Base-by-base conservation (phyloP, 2,329 filamentous ascomycete species). In the Sporothrix humicola region DNA sequence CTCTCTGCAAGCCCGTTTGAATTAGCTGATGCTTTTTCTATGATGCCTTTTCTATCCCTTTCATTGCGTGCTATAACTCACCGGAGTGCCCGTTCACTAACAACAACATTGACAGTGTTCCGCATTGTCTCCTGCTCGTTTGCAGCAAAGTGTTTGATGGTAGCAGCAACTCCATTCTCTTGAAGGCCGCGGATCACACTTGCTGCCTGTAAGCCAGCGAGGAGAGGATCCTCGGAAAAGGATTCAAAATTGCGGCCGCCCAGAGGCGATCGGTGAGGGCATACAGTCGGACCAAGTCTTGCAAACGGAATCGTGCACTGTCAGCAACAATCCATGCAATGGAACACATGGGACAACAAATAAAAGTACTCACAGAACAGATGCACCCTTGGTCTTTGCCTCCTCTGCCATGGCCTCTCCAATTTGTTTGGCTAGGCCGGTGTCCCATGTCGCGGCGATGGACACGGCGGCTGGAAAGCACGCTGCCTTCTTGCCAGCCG, bases 21-120 rank as follows among this genome's bases (percentile, higher is more conserved):
- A 15, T 59, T 59, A 59, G 56, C 56, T 31, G 20, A 56, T 56
- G 54, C 20, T 23, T 23, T 56, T 56, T 56, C 50, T 15, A 54
- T 23, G n/a, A n/a, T n/a, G n/a, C n/a, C 17, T 6, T 26, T 26
- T 26, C 23, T 26, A 26, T 26, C 23, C 23, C 23, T 56, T 13
- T 50, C 48, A 50, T 50, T 50, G 9, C 9, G 48, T 50, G 48
- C 48, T 12, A 5, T 20, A 20, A 54, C 52, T 54, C 52, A 54
- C 52, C 89, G 83, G 71, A 91, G 79, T 0, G 89, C 87, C 69
- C 89, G 83, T 73, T 89, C 84, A 0, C 84, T 81, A 66, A 87
- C 82, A 31, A 84, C 78, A 37, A 83, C 83, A 78, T 87, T 81
- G 37, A 85, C 82, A 0, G 82, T 82, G 75, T 85, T 84, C 26